A percentile compares a stretch with the other conserved stretches of the same genome.
phyloP scores from a whole-genome alignment of 495 filamentous ascomycete genomes.

The Pyrenula massariospora region DNA sequence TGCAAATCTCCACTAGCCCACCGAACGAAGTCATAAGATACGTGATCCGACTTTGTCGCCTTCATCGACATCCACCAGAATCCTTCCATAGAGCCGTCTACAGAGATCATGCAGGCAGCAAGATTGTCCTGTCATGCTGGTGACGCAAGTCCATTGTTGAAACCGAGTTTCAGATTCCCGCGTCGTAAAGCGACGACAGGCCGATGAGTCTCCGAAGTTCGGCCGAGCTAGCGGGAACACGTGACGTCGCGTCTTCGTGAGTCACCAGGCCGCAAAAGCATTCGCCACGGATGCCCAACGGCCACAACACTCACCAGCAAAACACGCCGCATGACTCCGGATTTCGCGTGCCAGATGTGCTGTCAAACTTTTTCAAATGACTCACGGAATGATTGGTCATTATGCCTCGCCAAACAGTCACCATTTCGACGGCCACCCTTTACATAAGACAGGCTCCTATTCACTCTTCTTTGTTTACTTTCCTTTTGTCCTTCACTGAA shows the following conservation, averaged over 20 bases:
- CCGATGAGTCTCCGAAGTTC: neutral
- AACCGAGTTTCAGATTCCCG: neutral
- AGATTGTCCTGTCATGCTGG: too few relatives aligned
- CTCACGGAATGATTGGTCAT: neutral
- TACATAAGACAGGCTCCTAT: neutral
- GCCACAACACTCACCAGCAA: neutral
- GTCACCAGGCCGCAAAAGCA: neutral
- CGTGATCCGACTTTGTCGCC: too few relatives aligned
- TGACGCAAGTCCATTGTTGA: too few relatives aligned
- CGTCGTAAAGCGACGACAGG: neutral
- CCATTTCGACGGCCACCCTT: neutral
- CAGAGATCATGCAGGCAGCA: too few relatives aligned
- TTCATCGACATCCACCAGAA: too few relatives aligned
- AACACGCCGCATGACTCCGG: neutral
- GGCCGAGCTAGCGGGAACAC: neutral
- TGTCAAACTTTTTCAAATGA: neutral
- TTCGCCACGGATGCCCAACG: neutral
- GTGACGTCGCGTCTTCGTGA: neutral
- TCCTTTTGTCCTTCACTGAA: neutral
- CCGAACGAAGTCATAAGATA: too few relatives aligned
- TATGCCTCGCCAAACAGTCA: neutral
- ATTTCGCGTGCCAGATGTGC: neutral
- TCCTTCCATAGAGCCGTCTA: too few relatives aligned
- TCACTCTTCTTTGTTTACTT: neutral
- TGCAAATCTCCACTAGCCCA: too few relatives aligned